These are phyloP conservation scores for Coemansia umbellata DNA, from an alignment of 192 early-diverging fungal genomes.

Conservation along the genomic window DNA sequence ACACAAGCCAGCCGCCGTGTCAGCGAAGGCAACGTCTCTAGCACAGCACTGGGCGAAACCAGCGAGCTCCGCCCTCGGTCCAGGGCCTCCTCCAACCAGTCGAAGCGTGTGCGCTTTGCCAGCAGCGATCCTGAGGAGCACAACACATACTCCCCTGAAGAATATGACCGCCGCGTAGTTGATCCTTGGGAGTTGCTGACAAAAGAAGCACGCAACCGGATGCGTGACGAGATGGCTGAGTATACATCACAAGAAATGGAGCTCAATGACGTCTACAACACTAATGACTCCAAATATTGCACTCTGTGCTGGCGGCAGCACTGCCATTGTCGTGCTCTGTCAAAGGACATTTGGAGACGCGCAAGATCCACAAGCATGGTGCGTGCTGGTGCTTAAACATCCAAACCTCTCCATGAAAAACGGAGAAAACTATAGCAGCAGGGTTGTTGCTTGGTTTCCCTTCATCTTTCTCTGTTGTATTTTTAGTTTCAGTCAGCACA, in stretches of 20 bases:
- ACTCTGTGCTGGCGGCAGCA: conserved; percentile 49
- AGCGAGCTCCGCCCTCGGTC: conserved; percentile 5
- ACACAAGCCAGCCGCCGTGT: conserved; percentile 6
- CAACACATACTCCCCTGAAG: conserved; percentile 40
- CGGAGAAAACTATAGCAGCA: background rate
- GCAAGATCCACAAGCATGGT: conserved; percentile 44
- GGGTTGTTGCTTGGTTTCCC: background rate
- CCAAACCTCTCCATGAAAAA: background rate
- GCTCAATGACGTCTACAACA: conserved; percentile 48
- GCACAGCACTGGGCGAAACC: conserved; percentile 2
- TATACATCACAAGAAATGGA: conserved; percentile 44
- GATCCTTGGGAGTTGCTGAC: conserved; percentile 51
- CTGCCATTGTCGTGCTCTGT: conserved; percentile 49
- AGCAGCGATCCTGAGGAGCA: conserved; percentile 27
- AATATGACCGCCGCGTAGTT: conserved; percentile 48
- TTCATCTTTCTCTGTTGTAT: background rate
- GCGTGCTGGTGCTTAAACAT: conserved; percentile 34
- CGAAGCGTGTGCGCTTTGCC: conserved; percentile 41
- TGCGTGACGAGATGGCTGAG: conserved; percentile 47
- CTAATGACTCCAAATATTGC: conserved; percentile 42
- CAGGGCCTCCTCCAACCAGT: conserved; percentile 11
- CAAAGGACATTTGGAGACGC: conserved; percentile 50
- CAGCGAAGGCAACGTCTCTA: conserved; percentile 23
- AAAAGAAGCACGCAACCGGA: conserved; percentile 26
- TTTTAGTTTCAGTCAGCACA: background rate